Conservation (phyloP, 495 filamentous ascomycete species). For the Aspergillus avenaceus region DNA sequence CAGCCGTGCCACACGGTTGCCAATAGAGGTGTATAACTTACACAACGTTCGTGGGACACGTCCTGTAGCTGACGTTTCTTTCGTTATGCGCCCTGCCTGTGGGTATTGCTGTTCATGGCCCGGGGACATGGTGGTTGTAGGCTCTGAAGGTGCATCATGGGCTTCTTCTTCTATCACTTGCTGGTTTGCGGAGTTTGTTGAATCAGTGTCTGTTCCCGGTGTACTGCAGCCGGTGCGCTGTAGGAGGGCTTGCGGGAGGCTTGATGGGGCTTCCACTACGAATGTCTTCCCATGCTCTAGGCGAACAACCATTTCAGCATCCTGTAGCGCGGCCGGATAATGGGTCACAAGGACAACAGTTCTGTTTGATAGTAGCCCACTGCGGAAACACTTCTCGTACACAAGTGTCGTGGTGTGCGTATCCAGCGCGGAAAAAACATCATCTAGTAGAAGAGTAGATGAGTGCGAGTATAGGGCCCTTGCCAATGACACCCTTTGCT, state of each 20-base stretch:
- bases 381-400: conserved; percentile 55
- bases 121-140: not conserved
- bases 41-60: conserved; percentile 22
- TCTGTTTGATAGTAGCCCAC: conserved; percentile 52
- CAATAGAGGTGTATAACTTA: conserved; percentile 11
- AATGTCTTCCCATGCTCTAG: conserved; percentile 36
- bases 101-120: not conserved
- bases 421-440: conserved; percentile 57
- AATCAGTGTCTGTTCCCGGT: conserved; percentile 2
- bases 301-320: conserved; percentile 39
- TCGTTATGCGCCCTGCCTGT: conserved; percentile 1
- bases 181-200: not conserved
- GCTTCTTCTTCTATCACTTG: not conserved
- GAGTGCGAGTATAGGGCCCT: conserved; percentile 61
- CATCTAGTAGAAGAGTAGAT: conserved; percentile 55
- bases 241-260: not conserved
- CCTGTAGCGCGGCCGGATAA: conserved; percentile 41
- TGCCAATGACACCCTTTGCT: conserved; percentile 57
- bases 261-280: conserved; percentile 2
- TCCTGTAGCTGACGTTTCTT: conserved; percentile 19
- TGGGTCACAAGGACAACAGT: conserved; percentile 66
- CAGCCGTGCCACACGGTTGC: not conserved
- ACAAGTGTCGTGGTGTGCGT: conserved; percentile 66
- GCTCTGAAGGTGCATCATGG: conserved; percentile 6
- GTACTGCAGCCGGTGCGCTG: conserved; percentile 5